These are phyloP conservation scores for Hypomontagnella monticulosa DNA, from an alignment of 495 filamentous ascomycete genomes.

Conservation along the genomic window DNA sequence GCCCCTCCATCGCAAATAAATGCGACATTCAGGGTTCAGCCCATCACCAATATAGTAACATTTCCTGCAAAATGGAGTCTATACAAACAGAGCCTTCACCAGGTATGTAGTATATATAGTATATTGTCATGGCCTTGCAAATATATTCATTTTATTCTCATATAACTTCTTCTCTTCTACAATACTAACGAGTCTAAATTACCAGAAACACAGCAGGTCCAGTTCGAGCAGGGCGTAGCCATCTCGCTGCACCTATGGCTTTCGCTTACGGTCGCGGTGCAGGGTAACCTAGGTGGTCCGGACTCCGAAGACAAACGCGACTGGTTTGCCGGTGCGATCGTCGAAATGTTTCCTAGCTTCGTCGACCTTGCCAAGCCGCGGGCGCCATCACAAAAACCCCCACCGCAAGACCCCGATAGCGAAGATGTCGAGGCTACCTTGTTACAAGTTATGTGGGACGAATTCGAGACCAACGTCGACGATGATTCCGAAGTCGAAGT, in stretches of 20 bases:
- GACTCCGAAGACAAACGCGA: constrained; percentile 87
- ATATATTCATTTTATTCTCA: not conserved
- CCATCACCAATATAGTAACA: not conserved
- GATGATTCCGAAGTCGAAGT: constrained; percentile 84
- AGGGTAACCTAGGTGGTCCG: constrained; percentile 88
- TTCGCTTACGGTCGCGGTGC: constrained; percentile 85
- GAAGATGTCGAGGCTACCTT: constrained; percentile 84
- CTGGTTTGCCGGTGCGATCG: constrained; percentile 92
- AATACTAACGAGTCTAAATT: constrained; percentile 47
- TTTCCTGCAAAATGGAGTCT: constrained; percentile 26
- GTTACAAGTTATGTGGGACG: constrained; percentile 90
- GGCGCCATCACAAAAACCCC: constrained; percentile 25
- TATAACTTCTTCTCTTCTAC: constrained; percentile 5
- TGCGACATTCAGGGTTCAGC: constrained; percentile 10
- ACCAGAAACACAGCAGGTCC: constrained; percentile 74
- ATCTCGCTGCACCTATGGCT: constrained; percentile 84
- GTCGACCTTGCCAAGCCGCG: constrained; percentile 59
- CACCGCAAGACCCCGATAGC: constrained; percentile 72
- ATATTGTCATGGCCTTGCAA: not conserved
- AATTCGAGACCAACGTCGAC: constrained; percentile 91
- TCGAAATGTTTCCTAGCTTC: constrained; percentile 72
- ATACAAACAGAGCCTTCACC: constrained; percentile 38
- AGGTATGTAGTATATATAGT: constrained; percentile 31
- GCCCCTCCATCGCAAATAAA: constrained; percentile 39
- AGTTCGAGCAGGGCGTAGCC: constrained; percentile 84